These are phyloP conservation scores for Termitomyces sp. DNA, from an alignment of 768 basidiomycete genomes.

Conservation along the genomic window DNA sequence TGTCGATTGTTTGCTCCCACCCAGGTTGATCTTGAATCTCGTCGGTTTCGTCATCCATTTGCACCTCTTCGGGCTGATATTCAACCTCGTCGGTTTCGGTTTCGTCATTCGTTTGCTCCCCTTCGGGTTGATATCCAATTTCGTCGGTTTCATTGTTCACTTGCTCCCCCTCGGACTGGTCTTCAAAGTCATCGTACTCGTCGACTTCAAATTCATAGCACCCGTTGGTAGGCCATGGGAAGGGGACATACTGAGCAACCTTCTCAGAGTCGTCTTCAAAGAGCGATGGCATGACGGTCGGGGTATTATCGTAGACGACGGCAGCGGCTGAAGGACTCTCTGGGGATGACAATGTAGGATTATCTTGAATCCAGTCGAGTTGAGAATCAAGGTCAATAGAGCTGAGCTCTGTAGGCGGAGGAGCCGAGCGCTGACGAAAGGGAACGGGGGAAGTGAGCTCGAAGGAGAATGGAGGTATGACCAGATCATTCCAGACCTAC, in stretches of 20 bases:
- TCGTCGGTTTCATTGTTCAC: not conserved
- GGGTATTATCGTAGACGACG: not conserved
- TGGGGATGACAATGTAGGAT: not conserved
- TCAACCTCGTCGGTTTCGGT: not conserved
- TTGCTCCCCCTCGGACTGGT: not conserved
- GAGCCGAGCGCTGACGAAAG: not conserved
- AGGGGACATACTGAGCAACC: not conserved
- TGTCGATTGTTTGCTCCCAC: not conserved
- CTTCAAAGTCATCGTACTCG: not conserved
- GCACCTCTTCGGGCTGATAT: not conserved
- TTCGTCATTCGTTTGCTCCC: not conserved
- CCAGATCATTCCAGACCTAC: not conserved
- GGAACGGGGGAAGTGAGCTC: not conserved
- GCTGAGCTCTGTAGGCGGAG: not conserved
- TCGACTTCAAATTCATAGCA: too few species aligned
- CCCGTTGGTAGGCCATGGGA: not conserved
- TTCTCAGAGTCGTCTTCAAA: not conserved
- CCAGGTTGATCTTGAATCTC: not conserved
- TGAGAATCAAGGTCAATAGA: not conserved
- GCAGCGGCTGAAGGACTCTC: not conserved
- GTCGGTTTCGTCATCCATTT: not conserved
- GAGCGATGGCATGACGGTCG: not conserved
- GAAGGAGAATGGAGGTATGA: not conserved
- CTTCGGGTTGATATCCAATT: not conserved
- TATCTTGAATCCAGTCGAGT: not conserved